Percentiles rank a stretch among this genome's conserved stretches.
Evolutionary conservation across 2,329 filamentous ascomycete species (phyloP).

Genomic region (Colletotrichum sp.): DNA sequence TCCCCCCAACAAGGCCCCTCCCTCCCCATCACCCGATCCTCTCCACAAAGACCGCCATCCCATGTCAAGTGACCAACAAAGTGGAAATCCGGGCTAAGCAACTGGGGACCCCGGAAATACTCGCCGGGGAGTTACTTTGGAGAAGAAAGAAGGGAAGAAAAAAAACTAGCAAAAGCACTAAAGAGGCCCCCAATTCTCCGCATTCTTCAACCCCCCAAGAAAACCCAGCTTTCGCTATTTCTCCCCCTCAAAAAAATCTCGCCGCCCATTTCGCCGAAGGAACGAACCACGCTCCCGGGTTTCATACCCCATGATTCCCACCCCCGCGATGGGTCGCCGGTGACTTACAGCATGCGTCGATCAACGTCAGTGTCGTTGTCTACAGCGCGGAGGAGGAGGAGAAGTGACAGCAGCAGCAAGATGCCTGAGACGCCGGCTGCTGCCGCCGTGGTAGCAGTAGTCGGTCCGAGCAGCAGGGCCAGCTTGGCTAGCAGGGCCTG

Average conservation of each 20-base stretch:
- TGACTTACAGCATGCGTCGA: slow-evolving; percentile 4
- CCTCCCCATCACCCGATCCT: neutral
- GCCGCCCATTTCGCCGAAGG: neutral
- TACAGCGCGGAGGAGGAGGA: neutral
- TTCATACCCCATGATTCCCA: neutral
- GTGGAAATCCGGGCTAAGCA: neutral
- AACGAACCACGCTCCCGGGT: neutral
- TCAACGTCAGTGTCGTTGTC: neutral
- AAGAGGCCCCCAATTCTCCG: slow-evolving; percentile 12
- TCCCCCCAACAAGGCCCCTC: neutral
- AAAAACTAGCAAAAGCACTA: neutral
- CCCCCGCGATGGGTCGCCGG: neutral
- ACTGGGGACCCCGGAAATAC: slow-evolving; percentile 1
- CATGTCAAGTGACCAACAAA: neutral
- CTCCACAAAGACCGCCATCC: neutral
- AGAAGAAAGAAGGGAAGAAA: neutral
- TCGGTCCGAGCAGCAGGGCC: neutral
- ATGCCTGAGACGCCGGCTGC: neutral
- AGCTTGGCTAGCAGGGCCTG: slow-evolving; percentile 25
- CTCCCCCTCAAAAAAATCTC: slow-evolving; percentile 7
- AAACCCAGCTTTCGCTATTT: neutral
- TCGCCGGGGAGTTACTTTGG: neutral
- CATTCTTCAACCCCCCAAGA: neutral
- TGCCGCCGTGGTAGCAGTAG: neutral
- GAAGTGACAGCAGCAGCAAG: neutral